Conservation (phyloP, 352 stramenopile species). For the Phytophthora capsici region DNA sequence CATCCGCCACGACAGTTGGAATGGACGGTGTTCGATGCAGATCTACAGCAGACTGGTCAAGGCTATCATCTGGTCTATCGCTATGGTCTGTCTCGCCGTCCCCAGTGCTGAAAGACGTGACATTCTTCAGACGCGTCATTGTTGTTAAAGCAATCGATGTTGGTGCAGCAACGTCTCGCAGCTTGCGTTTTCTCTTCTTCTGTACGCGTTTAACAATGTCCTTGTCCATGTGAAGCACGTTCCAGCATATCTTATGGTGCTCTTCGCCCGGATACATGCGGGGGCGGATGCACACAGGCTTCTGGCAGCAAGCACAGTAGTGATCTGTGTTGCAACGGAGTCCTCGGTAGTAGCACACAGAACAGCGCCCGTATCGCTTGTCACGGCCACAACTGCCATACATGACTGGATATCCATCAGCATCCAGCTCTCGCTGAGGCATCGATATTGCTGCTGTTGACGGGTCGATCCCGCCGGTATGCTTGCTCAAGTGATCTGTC, state of each 20-base stretch:
- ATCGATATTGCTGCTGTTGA: conserved; percentile 5
- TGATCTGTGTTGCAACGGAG: conserved; percentile 70
- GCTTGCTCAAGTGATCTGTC: conserved; percentile 18
- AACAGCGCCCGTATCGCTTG: conserved; percentile 75
- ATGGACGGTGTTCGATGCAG: conserved; percentile 28
- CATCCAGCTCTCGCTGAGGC: conserved; percentile 37
- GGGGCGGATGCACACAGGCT: conserved; percentile 73
- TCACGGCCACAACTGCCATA: conserved; percentile 73
- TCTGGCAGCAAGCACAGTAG: conserved; percentile 76
- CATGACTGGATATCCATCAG: conserved; percentile 56
- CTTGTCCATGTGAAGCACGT: conserved; percentile 80
- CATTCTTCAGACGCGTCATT: conserved; percentile 16
- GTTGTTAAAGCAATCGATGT: neutral
- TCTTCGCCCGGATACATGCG: conserved; percentile 71
- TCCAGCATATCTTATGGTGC: conserved; percentile 83
- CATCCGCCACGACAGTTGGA: conserved; percentile 37
- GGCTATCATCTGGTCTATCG: conserved; percentile 18
- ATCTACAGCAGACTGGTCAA: conserved; percentile 16
- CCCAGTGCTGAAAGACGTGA: conserved; percentile 1
- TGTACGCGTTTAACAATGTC: conserved; percentile 78
- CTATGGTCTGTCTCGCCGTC: conserved; percentile 2
- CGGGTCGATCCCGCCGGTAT: conserved; percentile 6
- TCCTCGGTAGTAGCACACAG: conserved; percentile 78
- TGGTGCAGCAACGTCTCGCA: conserved; percentile 31
- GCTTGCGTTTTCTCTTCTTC: conserved; percentile 69